Evolutionary conservation across 1,284 basidiomycete genomes (phyloP).

Genomic region (Leucoagaricus sp.): DNA sequence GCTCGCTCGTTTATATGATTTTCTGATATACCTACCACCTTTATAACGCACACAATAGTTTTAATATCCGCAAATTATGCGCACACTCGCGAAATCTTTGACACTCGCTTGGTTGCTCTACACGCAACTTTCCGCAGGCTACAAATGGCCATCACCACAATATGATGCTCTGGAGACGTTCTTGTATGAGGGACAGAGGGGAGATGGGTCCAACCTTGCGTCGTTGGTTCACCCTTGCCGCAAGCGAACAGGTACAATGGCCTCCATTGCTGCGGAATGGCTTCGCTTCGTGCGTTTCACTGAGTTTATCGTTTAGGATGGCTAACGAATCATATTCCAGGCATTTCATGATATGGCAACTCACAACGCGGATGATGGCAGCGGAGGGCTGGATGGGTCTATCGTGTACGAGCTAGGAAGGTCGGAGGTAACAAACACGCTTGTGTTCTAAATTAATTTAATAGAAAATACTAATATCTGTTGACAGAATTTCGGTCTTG

Average conservation of each 20-base stretch:
- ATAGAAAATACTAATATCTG: neutral
- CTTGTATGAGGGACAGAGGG: slow-evolving; percentile 41
- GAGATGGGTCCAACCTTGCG: slow-evolving; percentile 42
- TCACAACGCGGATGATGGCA: slow-evolving; percentile 34
- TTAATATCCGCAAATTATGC: neutral
- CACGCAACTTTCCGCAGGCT: slow-evolving; percentile 26
- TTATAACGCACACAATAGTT: neutral
- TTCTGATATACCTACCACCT: neutral
- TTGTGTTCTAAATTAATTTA: neutral
- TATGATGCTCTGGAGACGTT: slow-evolving; percentile 44
- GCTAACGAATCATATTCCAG: slow-evolving; percentile 19
- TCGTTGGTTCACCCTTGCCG: slow-evolving; percentile 43
- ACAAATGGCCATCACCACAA: slow-evolving; percentile 44
- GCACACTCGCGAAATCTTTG: neutral
- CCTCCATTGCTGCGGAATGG: slow-evolving; percentile 46
- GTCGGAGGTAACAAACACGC: slow-evolving; percentile 30
- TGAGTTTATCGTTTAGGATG: neutral
- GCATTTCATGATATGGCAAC: slow-evolving; percentile 43
- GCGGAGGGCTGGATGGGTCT: slow-evolving; percentile 39
- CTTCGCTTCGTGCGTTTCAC: slow-evolving; percentile 38
- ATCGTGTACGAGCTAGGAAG: slow-evolving; percentile 36
- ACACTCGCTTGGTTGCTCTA: slow-evolving; percentile 18
- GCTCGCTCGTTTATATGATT: slow-evolving; percentile 15
- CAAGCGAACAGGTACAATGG: slow-evolving; percentile 35
- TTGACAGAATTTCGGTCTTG: slow-evolving; percentile 37